Evolutionary conservation across 1,284 basidiomycete genomes (phyloP), one percentile per base, ranked within the genome.

Genomic region (Neolentinus lepideus): DNA sequence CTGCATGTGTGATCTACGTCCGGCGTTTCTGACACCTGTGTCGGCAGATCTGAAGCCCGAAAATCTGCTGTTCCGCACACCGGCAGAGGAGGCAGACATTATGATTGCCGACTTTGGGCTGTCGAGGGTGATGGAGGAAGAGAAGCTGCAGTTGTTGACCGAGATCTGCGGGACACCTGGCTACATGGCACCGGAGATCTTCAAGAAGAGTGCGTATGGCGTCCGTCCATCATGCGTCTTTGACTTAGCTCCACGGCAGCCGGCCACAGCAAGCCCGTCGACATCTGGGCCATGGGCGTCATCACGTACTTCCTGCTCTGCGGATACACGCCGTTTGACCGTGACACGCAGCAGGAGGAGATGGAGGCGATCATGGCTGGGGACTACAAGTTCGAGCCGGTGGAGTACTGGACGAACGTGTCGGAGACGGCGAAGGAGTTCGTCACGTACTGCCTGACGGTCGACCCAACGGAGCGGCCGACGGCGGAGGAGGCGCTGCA

Each of bases 161-260:
- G 97, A 98, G 66, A 92, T 98, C 24, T 99, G 96, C 64, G 96
- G 96, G 9, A 94, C 92, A 1, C 90, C 90, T 10, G 91, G 88
- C 80, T 98, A 99, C 72, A 98, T 98, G 96, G 94, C 96, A 0
- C 95, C 96, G 0, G 96, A 98, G 71, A 98, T 99, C 63, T 99
- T 99, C 80, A 89, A 89, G 69, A 96, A 96, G 73, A 83, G 89
- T 91, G 59, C 51, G 82, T 71, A 3, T 21, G 61, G 12, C 50
- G 11, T 19, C 31, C 55, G 27, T 52, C 1, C 24, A 11, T 9
- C 6, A 64, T 52, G 53, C 36, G 27, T 38, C 27, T 25, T 53
- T 29, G n/a, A 25, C 47, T 21, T n/a, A 26, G 8, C 22, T 31
- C 3, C 51, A 9, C 14, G 54, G 24, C 66, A 91, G 89, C 85